phyloP scores from a whole-genome alignment of 768 basidiomycete species.

The Leccinum uliginosum region DNA sequence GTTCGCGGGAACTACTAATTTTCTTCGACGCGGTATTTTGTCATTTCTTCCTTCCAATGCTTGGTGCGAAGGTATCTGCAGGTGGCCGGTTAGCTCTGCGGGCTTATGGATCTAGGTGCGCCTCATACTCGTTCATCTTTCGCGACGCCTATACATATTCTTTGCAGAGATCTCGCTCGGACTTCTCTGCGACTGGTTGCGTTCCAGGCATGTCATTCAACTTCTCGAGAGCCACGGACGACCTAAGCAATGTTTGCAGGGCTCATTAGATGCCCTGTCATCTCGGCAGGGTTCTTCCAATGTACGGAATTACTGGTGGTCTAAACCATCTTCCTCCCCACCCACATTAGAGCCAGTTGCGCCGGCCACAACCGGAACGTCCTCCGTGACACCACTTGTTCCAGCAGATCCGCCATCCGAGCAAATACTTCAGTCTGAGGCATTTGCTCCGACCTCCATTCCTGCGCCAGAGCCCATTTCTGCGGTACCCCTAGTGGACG shows the following conservation, averaged over 20 bases:
- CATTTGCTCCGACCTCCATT: not conserved
- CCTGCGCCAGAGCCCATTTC: constrained; percentile 7
- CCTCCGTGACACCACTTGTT: not conserved
- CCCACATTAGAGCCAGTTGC: constrained; percentile 4
- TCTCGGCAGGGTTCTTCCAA: constrained; percentile 12
- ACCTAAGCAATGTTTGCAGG: constrained; percentile 10
- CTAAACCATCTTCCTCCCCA: constrained; percentile 17
- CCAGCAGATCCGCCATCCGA: not conserved
- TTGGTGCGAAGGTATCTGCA: constrained; percentile 18
- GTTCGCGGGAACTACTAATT: not conserved
- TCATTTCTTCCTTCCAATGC: constrained; percentile 11
- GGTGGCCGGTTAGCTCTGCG: constrained; percentile 24
- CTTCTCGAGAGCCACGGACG: not conserved
- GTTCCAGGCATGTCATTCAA: constrained; percentile 18
- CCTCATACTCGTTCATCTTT: not conserved
- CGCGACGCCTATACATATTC: constrained; percentile 6
- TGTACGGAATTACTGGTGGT: constrained; percentile 32
- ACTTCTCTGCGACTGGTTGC: constrained; percentile 7
- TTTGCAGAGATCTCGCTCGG: constrained; percentile 15
- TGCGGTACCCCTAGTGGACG: constrained; percentile 5
- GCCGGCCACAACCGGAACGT: not conserved
- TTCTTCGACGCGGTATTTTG: constrained; percentile 1
- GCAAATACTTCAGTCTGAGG: not conserved
- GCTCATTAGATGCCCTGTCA: not conserved
- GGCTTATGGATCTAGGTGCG: constrained; percentile 20